Evolutionary conservation across 164 flowering plant species (phyloP).

Genomic region (Piper betle): DNA sequence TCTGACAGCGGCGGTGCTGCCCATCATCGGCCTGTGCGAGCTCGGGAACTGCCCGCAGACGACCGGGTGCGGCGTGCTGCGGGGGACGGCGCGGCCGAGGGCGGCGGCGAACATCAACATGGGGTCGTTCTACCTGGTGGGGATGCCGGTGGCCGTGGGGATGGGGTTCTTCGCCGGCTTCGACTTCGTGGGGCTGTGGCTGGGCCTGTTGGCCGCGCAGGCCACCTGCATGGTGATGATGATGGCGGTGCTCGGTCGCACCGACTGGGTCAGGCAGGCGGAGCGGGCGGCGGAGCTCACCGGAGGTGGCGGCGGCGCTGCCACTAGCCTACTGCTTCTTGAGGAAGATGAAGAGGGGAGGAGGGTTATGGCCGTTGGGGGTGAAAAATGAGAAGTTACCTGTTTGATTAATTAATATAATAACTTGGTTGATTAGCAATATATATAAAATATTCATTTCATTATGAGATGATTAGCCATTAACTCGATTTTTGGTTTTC

Average conservation of each 20-base stretch:
- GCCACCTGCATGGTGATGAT: slow-evolving; percentile 41
- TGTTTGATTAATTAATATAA: not conserved
- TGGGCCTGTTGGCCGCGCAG: slow-evolving; percentile 63
- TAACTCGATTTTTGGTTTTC: no score
- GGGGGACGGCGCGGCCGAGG: slow-evolving; percentile 63
- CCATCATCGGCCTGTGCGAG: slow-evolving; percentile 71
- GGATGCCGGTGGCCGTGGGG: slow-evolving; percentile 61
- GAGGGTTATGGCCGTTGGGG: not conserved
- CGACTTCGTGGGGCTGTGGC: slow-evolving; percentile 58
- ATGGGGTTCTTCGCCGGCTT: slow-evolving; percentile 31
- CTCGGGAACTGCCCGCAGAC: slow-evolving; percentile 81
- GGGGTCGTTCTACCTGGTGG: slow-evolving; percentile 60
- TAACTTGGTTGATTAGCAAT: not conserved
- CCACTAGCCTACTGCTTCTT: not conserved
- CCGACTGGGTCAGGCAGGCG: slow-evolving; percentile 49
- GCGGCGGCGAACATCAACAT: slow-evolving; percentile 59
- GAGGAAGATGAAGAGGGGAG: not conserved
- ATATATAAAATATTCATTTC: no score
- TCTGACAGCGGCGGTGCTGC: slow-evolving; percentile 45
- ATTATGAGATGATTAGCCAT: no score
- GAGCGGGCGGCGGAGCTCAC: slow-evolving; percentile 43
- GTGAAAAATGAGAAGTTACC: not conserved
- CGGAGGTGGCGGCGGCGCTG: not conserved
- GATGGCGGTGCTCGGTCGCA: slow-evolving; percentile 33
- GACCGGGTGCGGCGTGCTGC: slow-evolving; percentile 54